Base-by-base conservation (phyloP, 2,329 filamentous ascomycete species). In the Colletotrichum musicola region DNA sequence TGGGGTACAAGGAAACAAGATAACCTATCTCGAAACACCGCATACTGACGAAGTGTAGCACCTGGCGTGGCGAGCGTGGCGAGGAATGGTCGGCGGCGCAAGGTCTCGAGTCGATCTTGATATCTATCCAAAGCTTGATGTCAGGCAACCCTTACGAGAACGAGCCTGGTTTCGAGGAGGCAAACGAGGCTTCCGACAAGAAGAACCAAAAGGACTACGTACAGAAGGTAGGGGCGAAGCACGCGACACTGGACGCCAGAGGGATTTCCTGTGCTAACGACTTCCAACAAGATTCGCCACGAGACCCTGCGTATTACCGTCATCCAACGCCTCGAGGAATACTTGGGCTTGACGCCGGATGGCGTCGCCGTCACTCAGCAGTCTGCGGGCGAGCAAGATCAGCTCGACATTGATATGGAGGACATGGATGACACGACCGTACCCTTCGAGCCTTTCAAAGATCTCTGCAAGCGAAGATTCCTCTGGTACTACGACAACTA, bases 21-120 rank as follows among this genome's bases (percentile, higher is more conserved):
- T 27, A 50, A 60, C 38, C 50, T 64, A 47, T 10, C 14, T 25
- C 18, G 35, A n/a, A n/a, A 40, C 7, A 22, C 66, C 16, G 7
- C 20, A 14, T 55, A 35, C 71, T 74, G 67, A 74, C 58, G 62
- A 73, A 75, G 67, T 6, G n/a, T 73, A 97, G 95, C 66, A 99
- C 96, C 77, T 99, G 96, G 96, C 88, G 92, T 57, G 95, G 95
- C 30, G 92, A 97, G 76, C 87, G 89, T 16, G 94, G 95, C 63
- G 96, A 98, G 79, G 91, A 98, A 78, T 99, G 96, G 96, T 98
- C 95, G 16, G 94, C 95, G 16, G 96, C 95, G 1, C 96, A 98
- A 78, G 95, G 96, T 6, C 85, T 99, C 1, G 96, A 98, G 78
- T 98, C 95, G 1, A 93, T 98, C 56, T 81, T 99, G 55, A 89